Conservation (phyloP, 257 asterid species). For the Solanum paucissectum region DNA sequence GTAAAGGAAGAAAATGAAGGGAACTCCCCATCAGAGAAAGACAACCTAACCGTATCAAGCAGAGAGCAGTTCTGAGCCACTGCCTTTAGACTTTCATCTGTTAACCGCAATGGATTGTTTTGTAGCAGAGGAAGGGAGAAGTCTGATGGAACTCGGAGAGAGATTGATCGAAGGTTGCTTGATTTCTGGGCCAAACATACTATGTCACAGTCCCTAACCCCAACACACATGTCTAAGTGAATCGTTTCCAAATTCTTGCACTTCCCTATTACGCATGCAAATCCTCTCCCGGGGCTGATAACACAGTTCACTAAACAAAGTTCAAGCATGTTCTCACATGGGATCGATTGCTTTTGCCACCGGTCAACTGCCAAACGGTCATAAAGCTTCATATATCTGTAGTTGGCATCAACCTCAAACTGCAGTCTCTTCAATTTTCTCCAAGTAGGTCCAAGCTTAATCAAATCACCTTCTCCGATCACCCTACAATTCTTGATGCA, state of each 20-base stretch:
- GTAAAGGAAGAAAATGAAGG: constrained; percentile 55
- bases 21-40: constrained; percentile 56
- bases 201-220: constrained; percentile 67
- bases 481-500: constrained; percentile 71
- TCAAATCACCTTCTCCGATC: constrained; percentile 75
- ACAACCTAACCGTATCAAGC: constrained; percentile 48
- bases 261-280: constrained; percentile 65
- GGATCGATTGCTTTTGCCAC: constrained; percentile 60
- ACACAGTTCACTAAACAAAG: constrained; percentile 66
- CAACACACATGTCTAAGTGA: constrained; percentile 69
- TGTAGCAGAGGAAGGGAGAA: constrained; percentile 44
- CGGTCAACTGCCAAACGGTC: constrained; percentile 47
- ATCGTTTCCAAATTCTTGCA: constrained; percentile 61
- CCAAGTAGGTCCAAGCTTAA: constrained; percentile 65
- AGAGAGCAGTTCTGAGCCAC: constrained; percentile 42
- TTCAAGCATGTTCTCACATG: constrained; percentile 62
- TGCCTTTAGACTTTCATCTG: constrained; percentile 58
- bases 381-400: constrained; percentile 62
- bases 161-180: constrained; percentile 55
- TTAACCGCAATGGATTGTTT: constrained; percentile 50
- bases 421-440: constrained; percentile 43
- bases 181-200: constrained; percentile 52
- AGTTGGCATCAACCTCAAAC: constrained; percentile 70
- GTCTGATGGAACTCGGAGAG: constrained; percentile 62
- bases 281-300: constrained; percentile 73